These are phyloP conservation scores for Fagopyrum esculentum DNA, from an alignment of 148 eudicot species.

Conservation along the genomic window DNA sequence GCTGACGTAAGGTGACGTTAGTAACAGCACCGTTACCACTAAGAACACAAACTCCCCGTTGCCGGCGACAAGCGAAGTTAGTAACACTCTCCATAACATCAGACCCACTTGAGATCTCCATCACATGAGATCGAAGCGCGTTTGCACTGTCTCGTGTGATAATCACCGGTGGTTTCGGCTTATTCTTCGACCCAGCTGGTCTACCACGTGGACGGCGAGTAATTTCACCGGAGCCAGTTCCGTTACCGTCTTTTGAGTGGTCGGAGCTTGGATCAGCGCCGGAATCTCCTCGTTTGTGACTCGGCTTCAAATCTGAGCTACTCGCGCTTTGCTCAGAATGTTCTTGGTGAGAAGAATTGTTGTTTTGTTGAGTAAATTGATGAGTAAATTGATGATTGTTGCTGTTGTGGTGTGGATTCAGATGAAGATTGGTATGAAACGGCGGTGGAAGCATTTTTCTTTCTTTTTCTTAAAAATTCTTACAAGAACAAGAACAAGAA, in stretches of 20 bases:
- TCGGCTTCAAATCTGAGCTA: constrained; percentile 27
- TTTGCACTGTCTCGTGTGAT: constrained; percentile 37
- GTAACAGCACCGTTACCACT: constrained; percentile 31
- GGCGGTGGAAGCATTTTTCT: constrained; percentile 33
- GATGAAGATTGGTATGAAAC: constrained; percentile 33
- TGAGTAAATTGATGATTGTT: constrained; percentile 26
- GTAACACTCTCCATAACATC: constrained; percentile 32
- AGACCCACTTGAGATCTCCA: constrained; percentile 33
- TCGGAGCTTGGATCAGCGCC: constrained; percentile 14
- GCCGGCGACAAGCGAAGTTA: constrained; percentile 28
- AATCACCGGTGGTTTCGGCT: constrained; percentile 33
- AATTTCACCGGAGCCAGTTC: constrained; percentile 18
- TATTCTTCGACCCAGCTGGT: constrained; percentile 38
- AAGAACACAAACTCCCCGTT: constrained; percentile 31
- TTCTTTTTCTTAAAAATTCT: neutral
- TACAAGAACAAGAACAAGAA: too few relatives aligned
- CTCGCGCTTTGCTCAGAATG: constrained; percentile 31
- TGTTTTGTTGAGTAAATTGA: constrained; percentile 15
- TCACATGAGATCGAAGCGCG: constrained; percentile 40
- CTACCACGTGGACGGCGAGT: constrained; percentile 29
- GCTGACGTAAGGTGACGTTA: constrained; percentile 30
- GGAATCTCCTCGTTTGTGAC: neutral
- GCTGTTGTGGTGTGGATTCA: constrained; percentile 23
- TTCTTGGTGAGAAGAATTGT: constrained; percentile 8
- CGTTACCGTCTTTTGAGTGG: constrained; percentile 4